Evolutionary conservation across 2,329 filamentous ascomycete genomes (phyloP).

Genomic region (Huntiella bhutanensis): DNA sequence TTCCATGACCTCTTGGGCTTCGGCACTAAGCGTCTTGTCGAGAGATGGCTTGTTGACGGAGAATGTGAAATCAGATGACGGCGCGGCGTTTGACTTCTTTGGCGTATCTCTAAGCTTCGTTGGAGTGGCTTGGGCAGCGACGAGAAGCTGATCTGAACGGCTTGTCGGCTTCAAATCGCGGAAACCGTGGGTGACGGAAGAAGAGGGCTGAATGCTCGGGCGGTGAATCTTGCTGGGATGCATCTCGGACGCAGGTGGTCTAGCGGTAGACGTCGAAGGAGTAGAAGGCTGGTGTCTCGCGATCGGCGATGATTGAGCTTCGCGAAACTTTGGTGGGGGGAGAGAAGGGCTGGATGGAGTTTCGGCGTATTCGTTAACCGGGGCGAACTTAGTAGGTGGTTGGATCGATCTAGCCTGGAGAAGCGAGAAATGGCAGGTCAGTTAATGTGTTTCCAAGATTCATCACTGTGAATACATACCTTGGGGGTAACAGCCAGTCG

Average conservation of each 20-base stretch:
- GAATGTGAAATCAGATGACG: conserved; percentile 48
- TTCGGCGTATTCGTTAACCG: conserved; percentile 27
- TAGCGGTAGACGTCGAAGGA: conserved; percentile 45
- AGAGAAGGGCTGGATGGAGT: conserved; percentile 13
- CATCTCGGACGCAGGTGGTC: conserved; percentile 67
- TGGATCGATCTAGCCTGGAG: conserved; percentile 16
- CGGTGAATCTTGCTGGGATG: conserved; percentile 69
- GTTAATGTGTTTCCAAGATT: background rate
- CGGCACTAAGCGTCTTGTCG: conserved; percentile 38
- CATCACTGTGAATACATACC: conserved; percentile 16
- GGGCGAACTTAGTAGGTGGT: conserved; percentile 19
- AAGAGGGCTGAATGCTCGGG: conserved; percentile 59
- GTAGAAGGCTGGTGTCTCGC: conserved; percentile 24
- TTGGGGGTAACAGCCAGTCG: conserved; percentile 23
- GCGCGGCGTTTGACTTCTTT: conserved; percentile 26
- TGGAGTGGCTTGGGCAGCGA: conserved; percentile 23
- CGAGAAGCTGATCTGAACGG: conserved; percentile 14
- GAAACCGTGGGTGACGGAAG: conserved; percentile 67
- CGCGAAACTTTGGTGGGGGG: background rate
- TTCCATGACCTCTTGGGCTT: conserved; percentile 40
- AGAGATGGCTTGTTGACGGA: conserved; percentile 29
- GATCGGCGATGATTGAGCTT: conserved; percentile 6
- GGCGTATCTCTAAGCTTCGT: conserved; percentile 29
- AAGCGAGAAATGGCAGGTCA: background rate
- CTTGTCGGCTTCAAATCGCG: conserved; percentile 37